Percentiles rank a stretch among this genome's conserved stretches.
These are phyloP conservation scores for Axilococcus clingmanii DNA, from an alignment of 139 green algal species.

Conservation along the genomic window DNA sequence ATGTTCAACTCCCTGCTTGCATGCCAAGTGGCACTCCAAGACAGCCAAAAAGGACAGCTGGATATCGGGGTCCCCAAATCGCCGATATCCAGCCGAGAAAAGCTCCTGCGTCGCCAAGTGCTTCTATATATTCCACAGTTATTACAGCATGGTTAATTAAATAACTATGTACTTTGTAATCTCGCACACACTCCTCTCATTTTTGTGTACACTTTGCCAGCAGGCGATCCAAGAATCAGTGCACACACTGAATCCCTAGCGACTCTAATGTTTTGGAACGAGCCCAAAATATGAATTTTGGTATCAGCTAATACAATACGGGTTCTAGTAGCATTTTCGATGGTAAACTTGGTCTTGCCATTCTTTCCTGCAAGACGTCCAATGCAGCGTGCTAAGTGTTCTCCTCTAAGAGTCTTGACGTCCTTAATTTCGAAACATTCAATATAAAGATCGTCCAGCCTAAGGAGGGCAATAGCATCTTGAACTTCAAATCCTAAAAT, in stretches of 20 bases:
- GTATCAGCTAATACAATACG: conserved; percentile 96
- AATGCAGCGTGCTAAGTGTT: conserved; percentile 94
- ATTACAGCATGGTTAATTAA: too few species aligned
- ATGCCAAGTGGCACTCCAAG: too few species aligned
- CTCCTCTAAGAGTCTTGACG: conserved; percentile 92
- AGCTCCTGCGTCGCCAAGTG: too few species aligned
- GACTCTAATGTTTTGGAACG: conserved; percentile 79
- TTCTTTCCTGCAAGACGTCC: conserved; percentile 88
- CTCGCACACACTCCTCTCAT: conserved; percentile 60
- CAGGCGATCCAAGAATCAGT: conserved; percentile 92
- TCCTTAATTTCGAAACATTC: conserved; percentile 99
- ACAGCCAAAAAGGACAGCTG: too few species aligned
- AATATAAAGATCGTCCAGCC: conserved; percentile 96
- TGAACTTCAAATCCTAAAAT: conserved; percentile 73
- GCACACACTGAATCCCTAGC: conserved; percentile 78
- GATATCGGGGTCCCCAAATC: too few species aligned
- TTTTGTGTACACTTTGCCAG: conserved; percentile 94
- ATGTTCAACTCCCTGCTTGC: too few species aligned
- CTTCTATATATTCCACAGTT: too few species aligned
- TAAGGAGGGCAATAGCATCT: conserved; percentile 92
- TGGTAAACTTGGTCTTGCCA: conserved; percentile 98
- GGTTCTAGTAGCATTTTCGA: conserved; percentile 96
- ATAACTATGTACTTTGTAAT: conserved; percentile 29
- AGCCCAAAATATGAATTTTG: conserved; percentile 93
- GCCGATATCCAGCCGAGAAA: too few species aligned